phyloP scores from a whole-genome alignment of 139 green algal species.

The Picochlorum sp. region DNA sequence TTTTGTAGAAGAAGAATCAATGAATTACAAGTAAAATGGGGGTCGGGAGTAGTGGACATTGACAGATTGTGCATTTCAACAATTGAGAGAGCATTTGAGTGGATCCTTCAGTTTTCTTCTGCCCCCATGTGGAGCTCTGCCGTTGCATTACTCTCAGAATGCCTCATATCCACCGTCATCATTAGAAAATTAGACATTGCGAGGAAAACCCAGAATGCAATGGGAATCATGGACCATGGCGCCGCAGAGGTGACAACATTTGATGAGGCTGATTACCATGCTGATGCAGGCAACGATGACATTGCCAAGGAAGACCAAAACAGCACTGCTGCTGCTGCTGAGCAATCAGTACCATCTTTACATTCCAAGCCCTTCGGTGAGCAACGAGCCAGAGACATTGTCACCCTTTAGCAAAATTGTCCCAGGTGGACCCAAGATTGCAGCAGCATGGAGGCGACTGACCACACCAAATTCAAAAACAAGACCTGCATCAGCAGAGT shows the following conservation, averaged over 20 bases:
- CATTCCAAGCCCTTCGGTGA: not conserved
- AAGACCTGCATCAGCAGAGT: conserved; percentile 1
- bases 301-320: too few relatives aligned
- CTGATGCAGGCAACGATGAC: too few relatives aligned
- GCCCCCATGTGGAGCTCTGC: not conserved
- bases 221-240: too few relatives aligned
- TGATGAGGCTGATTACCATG: too few relatives aligned
- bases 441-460: conserved; percentile 7
- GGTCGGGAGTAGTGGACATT: not conserved
- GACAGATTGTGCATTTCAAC: not conserved
- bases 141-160: not conserved
- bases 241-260: too few relatives aligned
- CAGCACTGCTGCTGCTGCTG: too few relatives aligned
- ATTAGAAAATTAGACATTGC: not conserved
- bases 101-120: not conserved
- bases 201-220: not conserved
- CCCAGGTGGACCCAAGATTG: not conserved
- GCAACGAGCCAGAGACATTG: not conserved
- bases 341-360: not conserved
- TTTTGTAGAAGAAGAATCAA: not conserved
- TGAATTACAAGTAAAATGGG: not conserved
- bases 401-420: conserved; percentile 11
- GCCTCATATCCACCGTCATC: not conserved
- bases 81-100: not conserved
- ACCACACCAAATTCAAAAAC: conserved; percentile 7